A percentile compares a stretch with the other conserved stretches of the same genome.
Conservation (phyloP, 768 basidiomycete genomes). For the Suillus subalutaceus region DNA sequence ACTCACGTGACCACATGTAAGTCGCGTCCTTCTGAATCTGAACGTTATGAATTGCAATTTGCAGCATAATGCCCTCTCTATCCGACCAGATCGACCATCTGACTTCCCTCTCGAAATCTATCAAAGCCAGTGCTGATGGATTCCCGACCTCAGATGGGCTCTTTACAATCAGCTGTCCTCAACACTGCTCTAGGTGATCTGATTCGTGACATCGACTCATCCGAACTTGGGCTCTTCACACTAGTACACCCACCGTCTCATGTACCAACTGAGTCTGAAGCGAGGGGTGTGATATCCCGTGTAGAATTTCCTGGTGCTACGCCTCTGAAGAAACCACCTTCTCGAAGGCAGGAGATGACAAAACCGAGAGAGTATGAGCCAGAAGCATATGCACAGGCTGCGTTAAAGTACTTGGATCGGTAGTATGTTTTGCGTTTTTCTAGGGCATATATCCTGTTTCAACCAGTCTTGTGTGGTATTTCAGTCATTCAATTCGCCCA, state of each 20-base stretch:
- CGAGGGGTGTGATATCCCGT: conserved; percentile 54
- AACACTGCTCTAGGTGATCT: conserved; percentile 67
- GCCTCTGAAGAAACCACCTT: conserved; percentile 55
- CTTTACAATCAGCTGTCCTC: conserved; percentile 70
- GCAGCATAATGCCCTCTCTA: conserved; percentile 51
- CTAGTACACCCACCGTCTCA: conserved; percentile 41
- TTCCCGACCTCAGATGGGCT: conserved; percentile 24
- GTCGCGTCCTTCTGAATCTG: neutral
- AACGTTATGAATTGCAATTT: too few species aligned
- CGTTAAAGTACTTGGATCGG: conserved; percentile 74
- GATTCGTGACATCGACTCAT: conserved; percentile 77
- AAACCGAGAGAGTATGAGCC: conserved; percentile 57
- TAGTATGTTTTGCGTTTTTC: conserved; percentile 54
- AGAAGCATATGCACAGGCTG: conserved; percentile 76
- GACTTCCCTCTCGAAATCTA: conserved; percentile 51
- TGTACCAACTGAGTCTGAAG: conserved; percentile 35
- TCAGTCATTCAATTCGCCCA: conserved; percentile 47
- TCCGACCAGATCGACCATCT: conserved; percentile 73
- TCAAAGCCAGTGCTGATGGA: conserved; percentile 38
- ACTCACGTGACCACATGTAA: conserved; percentile 9
- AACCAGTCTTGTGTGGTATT: conserved; percentile 36
- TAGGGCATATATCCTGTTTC: neutral
- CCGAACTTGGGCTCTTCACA: conserved; percentile 79
- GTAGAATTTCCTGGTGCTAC: conserved; percentile 72
- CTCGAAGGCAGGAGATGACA: conserved; percentile 40